phyloP scores from a whole-genome alignment of 495 filamentous ascomycete species.

The Chaetomium cochliodes region DNA sequence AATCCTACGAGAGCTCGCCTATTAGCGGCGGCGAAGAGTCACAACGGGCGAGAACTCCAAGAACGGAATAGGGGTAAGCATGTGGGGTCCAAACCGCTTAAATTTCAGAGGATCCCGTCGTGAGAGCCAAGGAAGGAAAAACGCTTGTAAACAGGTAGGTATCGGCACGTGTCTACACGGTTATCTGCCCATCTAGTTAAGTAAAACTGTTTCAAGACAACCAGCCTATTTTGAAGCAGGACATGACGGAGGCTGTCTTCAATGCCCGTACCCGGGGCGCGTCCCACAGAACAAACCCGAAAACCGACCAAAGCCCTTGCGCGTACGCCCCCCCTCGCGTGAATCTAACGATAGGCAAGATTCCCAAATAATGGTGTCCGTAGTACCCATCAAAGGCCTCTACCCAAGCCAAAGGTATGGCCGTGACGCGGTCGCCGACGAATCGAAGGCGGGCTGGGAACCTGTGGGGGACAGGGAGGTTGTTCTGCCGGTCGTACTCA shows the following conservation, averaged over 20 bases:
- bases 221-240: neutral
- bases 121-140: too few species aligned
- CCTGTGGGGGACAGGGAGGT: too few species aligned
- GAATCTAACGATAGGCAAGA: neutral
- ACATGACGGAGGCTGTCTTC: neutral
- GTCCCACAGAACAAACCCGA: slow-evolving; percentile 4
- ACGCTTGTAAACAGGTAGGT: too few species aligned
- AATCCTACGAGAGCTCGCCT: neutral
- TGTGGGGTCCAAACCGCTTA: neutral
- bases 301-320: neutral
- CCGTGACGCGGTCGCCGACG: neutral
- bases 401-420: neutral
- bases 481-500: too few species aligned
- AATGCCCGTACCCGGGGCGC: neutral
- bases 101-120: too few species aligned
- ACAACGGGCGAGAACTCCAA: neutral
- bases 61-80: neutral
- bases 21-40: slow-evolving; percentile 2
- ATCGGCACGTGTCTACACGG: too few species aligned
- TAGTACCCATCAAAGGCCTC: slow-evolving; percentile 7
- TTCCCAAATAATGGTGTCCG: neutral
- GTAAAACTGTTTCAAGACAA: neutral
- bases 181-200: neutral
- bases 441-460: neutral
- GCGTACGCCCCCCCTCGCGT: neutral